Evolutionary conservation across 108 stramenopile species (phyloP).

Genomic region (Bacterosira constricta): DNA sequence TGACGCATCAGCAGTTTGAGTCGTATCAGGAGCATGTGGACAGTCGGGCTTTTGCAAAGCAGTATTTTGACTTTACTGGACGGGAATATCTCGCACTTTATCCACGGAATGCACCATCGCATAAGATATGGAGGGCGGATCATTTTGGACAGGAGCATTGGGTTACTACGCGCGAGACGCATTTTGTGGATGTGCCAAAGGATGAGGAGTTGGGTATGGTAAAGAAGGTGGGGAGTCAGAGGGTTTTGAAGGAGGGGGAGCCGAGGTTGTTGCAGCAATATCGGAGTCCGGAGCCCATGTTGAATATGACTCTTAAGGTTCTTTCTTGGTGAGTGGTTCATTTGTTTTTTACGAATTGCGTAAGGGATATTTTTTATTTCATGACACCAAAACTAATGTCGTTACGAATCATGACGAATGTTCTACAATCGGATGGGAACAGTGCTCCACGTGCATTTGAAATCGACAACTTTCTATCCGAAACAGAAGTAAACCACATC

Average conservation of each 20-base stretch:
- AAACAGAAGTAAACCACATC: conserved; percentile 87
- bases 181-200: conserved; percentile 61
- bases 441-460: conserved; percentile 83
- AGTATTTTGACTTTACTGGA: conserved; percentile 67
- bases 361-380: conserved; percentile 4
- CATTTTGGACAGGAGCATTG: conserved; percentile 87
- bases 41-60: conserved; percentile 60
- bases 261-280: conserved; percentile 66
- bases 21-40: conserved; percentile 46
- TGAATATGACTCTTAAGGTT: conserved; percentile 83
- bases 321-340: conserved; percentile 46
- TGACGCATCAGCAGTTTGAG: conserved; percentile 45
- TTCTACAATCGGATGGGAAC: too few species aligned
- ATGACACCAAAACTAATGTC: too few species aligned
- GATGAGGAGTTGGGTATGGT: conserved; percentile 47
- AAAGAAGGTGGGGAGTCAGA: conserved; percentile 12
- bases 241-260: conserved; percentile 51
- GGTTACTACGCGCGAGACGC: conserved; percentile 77
- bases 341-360: too few species aligned
- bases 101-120: conserved; percentile 51
- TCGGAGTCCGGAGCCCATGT: conserved; percentile 44
- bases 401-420: too few species aligned
- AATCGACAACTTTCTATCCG: conserved; percentile 81
- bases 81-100: conserved; percentile 43
- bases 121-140: conserved; percentile 78